Percentiles rank a stretch among this genome's conserved stretches.
Evolutionary conservation across 805 yeast species (phyloP).

Genomic region (Metschnikowia gelsemii): DNA sequence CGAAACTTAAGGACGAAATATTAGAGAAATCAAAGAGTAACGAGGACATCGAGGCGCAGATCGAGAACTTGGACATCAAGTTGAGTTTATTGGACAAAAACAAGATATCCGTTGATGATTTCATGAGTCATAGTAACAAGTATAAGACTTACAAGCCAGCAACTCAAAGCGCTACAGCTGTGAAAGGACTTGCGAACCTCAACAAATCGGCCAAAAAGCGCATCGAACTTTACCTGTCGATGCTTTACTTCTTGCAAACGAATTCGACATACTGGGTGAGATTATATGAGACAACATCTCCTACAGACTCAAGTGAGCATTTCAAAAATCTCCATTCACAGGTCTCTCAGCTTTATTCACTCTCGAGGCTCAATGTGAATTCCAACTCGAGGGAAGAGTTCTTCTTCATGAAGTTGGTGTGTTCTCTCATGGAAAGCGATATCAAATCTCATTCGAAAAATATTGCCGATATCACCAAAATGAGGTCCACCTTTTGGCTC

Average conservation of each 20-base stretch:
- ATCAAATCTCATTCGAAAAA: constrained; percentile 29
- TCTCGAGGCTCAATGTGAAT: constrained; percentile 29
- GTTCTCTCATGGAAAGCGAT: constrained; percentile 44
- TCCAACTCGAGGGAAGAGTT: constrained; percentile 66
- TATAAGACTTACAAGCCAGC: constrained; percentile 27
- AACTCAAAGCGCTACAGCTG: constrained; percentile 16
- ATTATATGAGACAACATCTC: constrained; percentile 41
- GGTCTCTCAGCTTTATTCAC: constrained; percentile 32
- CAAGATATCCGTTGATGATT: constrained; percentile 74
- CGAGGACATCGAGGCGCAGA: constrained; percentile 68
- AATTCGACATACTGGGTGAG: constrained; percentile 70
- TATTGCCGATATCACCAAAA: constrained; percentile 41
- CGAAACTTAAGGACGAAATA: constrained; percentile 64
- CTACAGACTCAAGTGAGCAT: constrained; percentile 14
- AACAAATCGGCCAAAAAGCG: constrained; percentile 48
- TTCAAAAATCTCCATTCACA: constrained; percentile 25
- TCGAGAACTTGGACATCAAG: constrained; percentile 76
- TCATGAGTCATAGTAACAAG: constrained; percentile 46
- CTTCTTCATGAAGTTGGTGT: constrained; percentile 59
- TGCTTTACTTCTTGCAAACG: constrained; percentile 81
- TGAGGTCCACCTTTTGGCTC: constrained; percentile 44
- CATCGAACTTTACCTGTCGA: constrained; percentile 67
- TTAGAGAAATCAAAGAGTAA: constrained; percentile 67
- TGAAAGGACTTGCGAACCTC: constrained; percentile 30
- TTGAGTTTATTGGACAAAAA: constrained; percentile 75